phyloP scores from a whole-genome alignment of 176 grass and related monocot genomes.

The Miscanthus lutarioriparius region DNA sequence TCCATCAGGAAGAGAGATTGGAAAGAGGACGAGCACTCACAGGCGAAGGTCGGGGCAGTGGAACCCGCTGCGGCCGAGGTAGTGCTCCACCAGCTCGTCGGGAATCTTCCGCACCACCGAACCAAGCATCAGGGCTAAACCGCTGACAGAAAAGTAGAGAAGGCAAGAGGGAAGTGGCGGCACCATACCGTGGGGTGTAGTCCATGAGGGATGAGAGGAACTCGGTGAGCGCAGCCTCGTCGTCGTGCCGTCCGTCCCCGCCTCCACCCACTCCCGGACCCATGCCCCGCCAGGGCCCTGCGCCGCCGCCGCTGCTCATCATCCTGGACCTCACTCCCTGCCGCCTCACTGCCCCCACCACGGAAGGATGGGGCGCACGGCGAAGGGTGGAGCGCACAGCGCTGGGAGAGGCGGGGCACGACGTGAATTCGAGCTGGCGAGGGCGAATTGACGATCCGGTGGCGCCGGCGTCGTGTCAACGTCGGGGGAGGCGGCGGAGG shows the following conservation, averaged over 20 bases:
- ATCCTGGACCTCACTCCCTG: constrained; percentile 33
- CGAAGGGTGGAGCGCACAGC: too few species aligned
- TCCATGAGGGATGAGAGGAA: constrained; percentile 50
- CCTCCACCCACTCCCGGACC: constrained; percentile 18
- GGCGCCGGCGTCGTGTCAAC: too few species aligned
- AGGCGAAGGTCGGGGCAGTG: constrained; percentile 36
- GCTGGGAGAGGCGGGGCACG: too few species aligned
- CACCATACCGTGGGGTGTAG: constrained; percentile 71
- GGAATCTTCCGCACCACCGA: constrained; percentile 57
- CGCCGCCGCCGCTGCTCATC: constrained; percentile 42
- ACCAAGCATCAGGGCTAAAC: neutral
- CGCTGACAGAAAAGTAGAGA: neutral
- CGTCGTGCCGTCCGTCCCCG: constrained; percentile 71
- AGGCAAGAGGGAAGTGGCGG: neutral
- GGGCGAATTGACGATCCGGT: too few species aligned
- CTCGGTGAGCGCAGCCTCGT: constrained; percentile 79
- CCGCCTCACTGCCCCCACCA: neutral
- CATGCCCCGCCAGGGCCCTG: constrained; percentile 23
- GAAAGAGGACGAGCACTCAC: constrained; percentile 41
- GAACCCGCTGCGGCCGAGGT: constrained; percentile 90
- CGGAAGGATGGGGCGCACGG: too few species aligned
- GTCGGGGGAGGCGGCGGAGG: too few species aligned
- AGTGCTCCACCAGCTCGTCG: constrained; percentile 98
- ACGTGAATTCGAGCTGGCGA: too few species aligned
- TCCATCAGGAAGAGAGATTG: constrained; percentile 8